phyloP scores from a whole-genome alignment of 108 stramenopile genomes.

The Pseudonitzschia delicatissima region DNA sequence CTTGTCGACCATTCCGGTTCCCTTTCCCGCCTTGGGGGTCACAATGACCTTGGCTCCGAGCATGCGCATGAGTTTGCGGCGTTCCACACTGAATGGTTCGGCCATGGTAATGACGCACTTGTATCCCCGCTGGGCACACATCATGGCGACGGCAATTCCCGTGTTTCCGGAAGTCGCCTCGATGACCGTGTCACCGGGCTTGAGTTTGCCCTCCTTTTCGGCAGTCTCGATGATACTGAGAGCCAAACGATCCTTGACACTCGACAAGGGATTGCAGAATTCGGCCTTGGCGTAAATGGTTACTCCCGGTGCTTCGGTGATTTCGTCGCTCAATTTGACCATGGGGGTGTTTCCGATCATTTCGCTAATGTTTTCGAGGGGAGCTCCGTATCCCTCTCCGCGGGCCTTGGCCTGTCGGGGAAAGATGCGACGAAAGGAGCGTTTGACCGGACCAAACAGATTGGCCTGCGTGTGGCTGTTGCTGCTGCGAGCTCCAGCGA shows the following conservation, averaged over 20 bases:
- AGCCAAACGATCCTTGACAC: conserved; percentile 91
- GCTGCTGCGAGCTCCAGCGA: no score
- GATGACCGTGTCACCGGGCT: conserved; percentile 88
- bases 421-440: no score
- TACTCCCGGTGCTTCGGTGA: conserved; percentile 35
- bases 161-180: conserved; percentile 96
- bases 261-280: conserved; percentile 58
- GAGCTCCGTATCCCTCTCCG: conserved; percentile 23
- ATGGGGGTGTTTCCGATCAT: conserved; percentile 66
- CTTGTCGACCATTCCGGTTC: conserved; percentile 57
- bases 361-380: conserved; percentile 41
- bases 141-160: conserved; percentile 77
- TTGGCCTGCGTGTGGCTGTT: no score
- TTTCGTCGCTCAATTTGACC: conserved; percentile 34
- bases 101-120: conserved; percentile 90
- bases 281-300: conserved; percentile 63
- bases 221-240: conserved; percentile 83
- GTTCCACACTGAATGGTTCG: conserved; percentile 76
- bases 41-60: conserved; percentile 64
- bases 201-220: conserved; percentile 72
- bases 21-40: conserved; percentile 56
- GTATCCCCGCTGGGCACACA: conserved; percentile 43
- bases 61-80: conserved; percentile 60
- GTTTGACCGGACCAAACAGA: no score
- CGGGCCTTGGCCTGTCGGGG: conserved; percentile 24